A percentile compares a stretch with the other conserved stretches of the same genome.
phyloP scores from a whole-genome alignment of 1,284 basidiomycete genomes.

The Rhodotorula glutinis region DNA sequence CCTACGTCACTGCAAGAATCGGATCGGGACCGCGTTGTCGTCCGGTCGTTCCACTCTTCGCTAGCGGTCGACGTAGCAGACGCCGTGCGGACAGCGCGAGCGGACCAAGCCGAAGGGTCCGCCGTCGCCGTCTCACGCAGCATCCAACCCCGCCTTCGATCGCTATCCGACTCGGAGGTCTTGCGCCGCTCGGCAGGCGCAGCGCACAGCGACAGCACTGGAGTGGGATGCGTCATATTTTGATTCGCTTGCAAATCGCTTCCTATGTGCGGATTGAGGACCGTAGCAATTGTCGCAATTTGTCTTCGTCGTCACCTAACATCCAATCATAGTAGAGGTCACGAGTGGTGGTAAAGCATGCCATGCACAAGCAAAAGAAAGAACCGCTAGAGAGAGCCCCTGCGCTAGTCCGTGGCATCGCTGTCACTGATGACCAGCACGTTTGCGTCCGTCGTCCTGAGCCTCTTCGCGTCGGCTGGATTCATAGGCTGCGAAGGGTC shows the following conservation, averaged over 20 bases:
- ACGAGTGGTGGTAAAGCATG: not conserved
- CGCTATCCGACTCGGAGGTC: constrained; percentile 12
- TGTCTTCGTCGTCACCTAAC: no score
- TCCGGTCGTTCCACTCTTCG: constrained; percentile 21
- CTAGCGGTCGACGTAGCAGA: constrained; percentile 20
- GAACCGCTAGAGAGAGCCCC: not conserved
- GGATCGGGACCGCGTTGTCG: constrained; percentile 21
- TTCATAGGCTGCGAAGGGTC: no score
- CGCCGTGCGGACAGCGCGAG: not conserved
- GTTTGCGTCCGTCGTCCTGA: not conserved
- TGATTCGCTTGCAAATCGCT: not conserved
- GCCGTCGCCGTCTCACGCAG: not conserved
- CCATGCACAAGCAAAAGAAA: not conserved
- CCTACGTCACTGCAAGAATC: constrained; percentile 9
- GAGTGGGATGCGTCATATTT: not conserved
- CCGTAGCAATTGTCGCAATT: no score
- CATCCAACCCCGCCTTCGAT: not conserved
- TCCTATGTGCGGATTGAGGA: no score
- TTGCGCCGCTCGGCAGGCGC: not conserved
- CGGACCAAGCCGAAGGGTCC: not conserved
- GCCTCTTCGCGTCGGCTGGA: not conserved
- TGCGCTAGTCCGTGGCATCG: not conserved
- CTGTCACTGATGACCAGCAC: not conserved
- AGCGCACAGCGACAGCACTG: not conserved
- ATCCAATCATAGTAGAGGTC: not conserved